phyloP scores from a whole-genome alignment of 768 basidiomycete species.

The Ramaria sp. region DNA sequence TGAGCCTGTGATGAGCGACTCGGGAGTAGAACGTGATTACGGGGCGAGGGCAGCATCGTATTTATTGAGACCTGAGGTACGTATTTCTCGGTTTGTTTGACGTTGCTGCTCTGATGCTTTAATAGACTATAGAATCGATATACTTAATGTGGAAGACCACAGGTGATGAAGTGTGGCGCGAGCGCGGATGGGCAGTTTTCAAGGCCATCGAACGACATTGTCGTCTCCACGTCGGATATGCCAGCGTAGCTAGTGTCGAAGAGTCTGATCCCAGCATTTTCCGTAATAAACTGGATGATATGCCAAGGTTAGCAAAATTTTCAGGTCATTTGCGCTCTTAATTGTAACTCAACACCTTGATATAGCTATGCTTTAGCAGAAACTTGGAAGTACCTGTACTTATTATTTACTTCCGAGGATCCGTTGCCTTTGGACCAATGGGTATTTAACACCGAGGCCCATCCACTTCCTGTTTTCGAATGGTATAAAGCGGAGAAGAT shows the following conservation, averaged over 20 bases:
- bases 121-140: slow-evolving; percentile 9
- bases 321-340: background rate
- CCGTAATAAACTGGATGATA: slow-evolving; percentile 34
- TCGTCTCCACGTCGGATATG: slow-evolving; percentile 13
- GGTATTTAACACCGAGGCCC: slow-evolving; percentile 28
- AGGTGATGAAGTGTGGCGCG: slow-evolving; percentile 15
- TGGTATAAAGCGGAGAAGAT: slow-evolving; percentile 15
- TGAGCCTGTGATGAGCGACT: slow-evolving; percentile 1
- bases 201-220: slow-evolving; percentile 14
- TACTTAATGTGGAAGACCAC: slow-evolving; percentile 17
- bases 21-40: slow-evolving; percentile 11
- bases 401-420: slow-evolving; percentile 15
- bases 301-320: slow-evolving; percentile 51
- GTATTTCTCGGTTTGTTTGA: background rate
- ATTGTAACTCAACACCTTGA: background rate
- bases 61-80: slow-evolving; percentile 16
- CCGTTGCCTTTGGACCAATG: slow-evolving; percentile 20
- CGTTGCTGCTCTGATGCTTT: background rate
- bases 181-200: slow-evolving; percentile 17
- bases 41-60: slow-evolving; percentile 5
- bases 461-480: slow-evolving; percentile 20
- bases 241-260: slow-evolving; percentile 12
- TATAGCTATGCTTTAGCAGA: slow-evolving; percentile 14
- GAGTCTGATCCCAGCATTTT: background rate
- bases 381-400: slow-evolving; percentile 15